Evolutionary conservation across 108 stramenopile genomes (phyloP).

Genomic region (Cyclotella sp.): DNA sequence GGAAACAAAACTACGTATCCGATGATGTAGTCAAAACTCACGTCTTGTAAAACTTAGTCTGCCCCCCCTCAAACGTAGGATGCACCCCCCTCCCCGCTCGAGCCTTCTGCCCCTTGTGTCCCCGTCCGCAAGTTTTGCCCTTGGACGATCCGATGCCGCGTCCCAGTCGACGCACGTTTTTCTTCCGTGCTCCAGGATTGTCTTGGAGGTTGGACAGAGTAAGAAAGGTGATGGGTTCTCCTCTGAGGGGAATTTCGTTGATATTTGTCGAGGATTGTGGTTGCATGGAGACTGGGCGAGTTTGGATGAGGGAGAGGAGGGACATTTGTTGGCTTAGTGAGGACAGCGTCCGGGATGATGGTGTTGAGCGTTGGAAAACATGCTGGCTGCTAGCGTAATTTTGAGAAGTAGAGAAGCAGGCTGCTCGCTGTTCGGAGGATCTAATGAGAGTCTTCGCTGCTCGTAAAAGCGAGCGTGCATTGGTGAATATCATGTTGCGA

Average conservation of each 20-base stretch:
- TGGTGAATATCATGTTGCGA: neutral
- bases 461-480: neutral
- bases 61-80: constrained; percentile 96
- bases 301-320: constrained; percentile 3
- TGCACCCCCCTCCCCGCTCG: constrained; percentile 87
- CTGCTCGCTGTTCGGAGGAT: neutral
- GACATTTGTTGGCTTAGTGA: neutral
- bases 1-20: too few species aligned
- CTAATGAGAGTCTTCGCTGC: neutral
- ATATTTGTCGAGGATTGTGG: neutral
- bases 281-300: neutral
- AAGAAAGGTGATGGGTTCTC: constrained; percentile 67
- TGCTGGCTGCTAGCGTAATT: too few species aligned
- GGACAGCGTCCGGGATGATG: neutral
- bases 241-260: neutral
- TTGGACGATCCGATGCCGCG: constrained; percentile 94
- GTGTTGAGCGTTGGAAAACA: too few species aligned
- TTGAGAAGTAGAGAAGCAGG: too few species aligned
- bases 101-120: constrained; percentile 97
- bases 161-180: constrained; percentile 84
- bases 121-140: constrained; percentile 96
- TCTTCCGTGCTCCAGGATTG: constrained; percentile 87
- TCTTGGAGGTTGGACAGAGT: constrained; percentile 80
- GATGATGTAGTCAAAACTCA: too few species aligned
- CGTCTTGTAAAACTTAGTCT: constrained; percentile 94